Evolutionary conservation across 176 grass and related monocot species (phyloP).

Genomic region (Alopecurus myosuroides): DNA sequence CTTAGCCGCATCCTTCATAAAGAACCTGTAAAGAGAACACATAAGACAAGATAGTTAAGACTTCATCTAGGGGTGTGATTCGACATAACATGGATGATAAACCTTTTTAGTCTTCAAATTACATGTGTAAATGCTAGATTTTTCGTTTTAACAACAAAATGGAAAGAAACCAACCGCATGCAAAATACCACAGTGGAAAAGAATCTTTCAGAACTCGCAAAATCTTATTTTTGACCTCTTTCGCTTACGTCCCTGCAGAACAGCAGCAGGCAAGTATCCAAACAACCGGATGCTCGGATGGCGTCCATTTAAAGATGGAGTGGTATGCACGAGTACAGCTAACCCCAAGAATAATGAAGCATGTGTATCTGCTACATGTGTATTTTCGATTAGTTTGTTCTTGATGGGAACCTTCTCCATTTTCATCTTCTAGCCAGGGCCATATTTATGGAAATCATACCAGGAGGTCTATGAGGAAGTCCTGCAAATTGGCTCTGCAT

Average conservation of each 20-base stretch:
- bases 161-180: neutral
- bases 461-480: conserved; percentile 87
- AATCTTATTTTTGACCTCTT: neutral
- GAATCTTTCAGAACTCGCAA: neutral
- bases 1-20: neutral
- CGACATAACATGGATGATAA: neutral
- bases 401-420: conserved; percentile 8
- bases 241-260: conserved; percentile 38
- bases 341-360: conserved; percentile 5
- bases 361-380: neutral
- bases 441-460: conserved; percentile 95
- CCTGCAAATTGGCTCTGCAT: conserved; percentile 67
- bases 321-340: conserved; percentile 42
- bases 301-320: conserved; percentile 72
- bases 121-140: neutral
- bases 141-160: neutral
- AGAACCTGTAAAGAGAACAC: neutral
- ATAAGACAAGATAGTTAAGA: neutral
- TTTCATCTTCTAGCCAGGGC: conserved; percentile 53
- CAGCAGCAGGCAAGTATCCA: conserved; percentile 74
- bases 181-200: neutral
- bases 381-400: neutral
- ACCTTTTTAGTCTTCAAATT: neutral
- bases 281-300: conserved; percentile 90
- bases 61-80: neutral